Conservation (phyloP, 805 yeast species). For the Ogataea allantospora region DNA sequence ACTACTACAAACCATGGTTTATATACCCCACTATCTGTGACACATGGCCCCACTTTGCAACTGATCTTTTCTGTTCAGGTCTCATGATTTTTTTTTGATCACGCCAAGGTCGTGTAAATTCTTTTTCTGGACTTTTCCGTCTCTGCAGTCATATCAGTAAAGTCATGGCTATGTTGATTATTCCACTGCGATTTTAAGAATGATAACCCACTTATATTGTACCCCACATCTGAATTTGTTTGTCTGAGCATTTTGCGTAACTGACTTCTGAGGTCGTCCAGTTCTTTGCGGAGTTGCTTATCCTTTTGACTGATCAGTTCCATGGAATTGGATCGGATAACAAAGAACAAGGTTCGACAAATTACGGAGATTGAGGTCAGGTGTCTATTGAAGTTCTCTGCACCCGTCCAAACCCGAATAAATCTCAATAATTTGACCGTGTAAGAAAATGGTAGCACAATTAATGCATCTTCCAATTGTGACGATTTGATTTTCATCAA, state of each 20-base stretch:
- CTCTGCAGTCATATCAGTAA: slow-evolving; percentile 61
- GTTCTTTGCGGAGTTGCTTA: slow-evolving; percentile 57
- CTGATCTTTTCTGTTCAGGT: too few species aligned
- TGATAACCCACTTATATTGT: slow-evolving; percentile 78
- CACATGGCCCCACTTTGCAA: slow-evolving; percentile 4
- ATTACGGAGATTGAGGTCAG: slow-evolving; percentile 56
- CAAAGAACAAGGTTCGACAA: slow-evolving; percentile 73
- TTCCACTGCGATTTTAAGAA: slow-evolving; percentile 78
- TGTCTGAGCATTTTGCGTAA: slow-evolving; percentile 55
- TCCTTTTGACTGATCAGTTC: slow-evolving; percentile 75
- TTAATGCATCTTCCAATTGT: slow-evolving; percentile 87
- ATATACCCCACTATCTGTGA: background rate
- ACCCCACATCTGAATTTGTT: slow-evolving; percentile 66
- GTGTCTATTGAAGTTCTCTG: slow-evolving; percentile 42
- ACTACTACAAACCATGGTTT: background rate
- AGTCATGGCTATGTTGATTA: slow-evolving; percentile 68
- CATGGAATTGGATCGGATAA: slow-evolving; percentile 68
- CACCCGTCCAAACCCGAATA: slow-evolving; percentile 69
- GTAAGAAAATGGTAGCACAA: slow-evolving; percentile 88
- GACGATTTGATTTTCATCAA: slow-evolving; percentile 71
- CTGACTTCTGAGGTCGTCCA: slow-evolving; percentile 60
- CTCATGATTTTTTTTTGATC: slow-evolving; percentile 3
- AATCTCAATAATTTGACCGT: slow-evolving; percentile 68
- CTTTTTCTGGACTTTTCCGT: slow-evolving; percentile 62
- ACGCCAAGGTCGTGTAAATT: slow-evolving; percentile 40